These are phyloP conservation scores for Aphanomyces astaci DNA, from an alignment of 352 stramenopile genomes.

Conservation along the genomic window DNA sequence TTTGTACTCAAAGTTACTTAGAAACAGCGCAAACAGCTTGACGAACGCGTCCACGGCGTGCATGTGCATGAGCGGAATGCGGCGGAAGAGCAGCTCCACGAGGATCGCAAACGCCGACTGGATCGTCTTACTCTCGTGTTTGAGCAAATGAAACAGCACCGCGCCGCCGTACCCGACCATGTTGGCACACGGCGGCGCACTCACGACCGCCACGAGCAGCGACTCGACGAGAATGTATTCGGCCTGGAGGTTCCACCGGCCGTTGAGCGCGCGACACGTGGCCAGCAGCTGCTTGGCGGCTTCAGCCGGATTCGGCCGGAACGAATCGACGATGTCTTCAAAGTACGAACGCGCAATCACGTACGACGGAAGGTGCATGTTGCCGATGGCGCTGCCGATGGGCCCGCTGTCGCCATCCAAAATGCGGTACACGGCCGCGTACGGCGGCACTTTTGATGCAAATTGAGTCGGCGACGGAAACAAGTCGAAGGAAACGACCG, in stretches of 20 bases:
- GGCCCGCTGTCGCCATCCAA: conserved; percentile 64
- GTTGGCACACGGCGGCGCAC: conserved; percentile 24
- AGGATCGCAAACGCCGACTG: conserved; percentile 72
- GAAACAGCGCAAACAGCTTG: conserved; percentile 72
- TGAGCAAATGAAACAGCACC: conserved; percentile 70
- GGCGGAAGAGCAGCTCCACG: conserved; percentile 76
- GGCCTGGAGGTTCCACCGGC: conserved; percentile 58
- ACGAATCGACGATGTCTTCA: conserved; percentile 46
- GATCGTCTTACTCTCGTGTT: conserved; percentile 51
- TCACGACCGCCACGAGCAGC: conserved; percentile 52
- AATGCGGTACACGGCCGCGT: conserved; percentile 58
- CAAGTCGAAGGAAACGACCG: conserved; percentile 12
- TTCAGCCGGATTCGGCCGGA: conserved; percentile 57
- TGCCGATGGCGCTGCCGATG: conserved; percentile 50
- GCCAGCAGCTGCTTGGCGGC: conserved; percentile 61
- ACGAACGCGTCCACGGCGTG: conserved; percentile 55
- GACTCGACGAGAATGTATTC: conserved; percentile 75
- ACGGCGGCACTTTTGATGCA: conserved; percentile 50
- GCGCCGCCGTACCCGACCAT: conserved; percentile 61
- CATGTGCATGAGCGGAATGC: conserved; percentile 66
- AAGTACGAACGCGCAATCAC: conserved; percentile 50
- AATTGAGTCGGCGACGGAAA: conserved; percentile 38
- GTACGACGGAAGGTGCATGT: conserved; percentile 63
- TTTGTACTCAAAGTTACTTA: conserved; percentile 86
- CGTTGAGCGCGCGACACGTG: conserved; percentile 50